Percentiles rank a stretch among this genome's conserved stretches.
phyloP scores from a whole-genome alignment of 495 filamentous ascomycete species.

The Neurospora tetrasperma region DNA sequence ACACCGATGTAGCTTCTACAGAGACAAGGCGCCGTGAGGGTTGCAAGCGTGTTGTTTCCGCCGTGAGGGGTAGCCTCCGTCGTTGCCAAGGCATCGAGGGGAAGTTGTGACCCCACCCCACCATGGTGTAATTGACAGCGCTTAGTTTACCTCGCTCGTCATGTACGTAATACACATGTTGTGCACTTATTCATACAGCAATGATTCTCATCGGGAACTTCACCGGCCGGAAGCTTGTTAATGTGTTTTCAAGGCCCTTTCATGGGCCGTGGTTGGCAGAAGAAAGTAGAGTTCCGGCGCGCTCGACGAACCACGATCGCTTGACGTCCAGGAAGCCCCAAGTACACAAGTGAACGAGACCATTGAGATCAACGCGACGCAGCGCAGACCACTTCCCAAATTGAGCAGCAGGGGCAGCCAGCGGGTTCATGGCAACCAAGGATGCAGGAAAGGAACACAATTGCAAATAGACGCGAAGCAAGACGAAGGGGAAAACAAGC shows the following conservation, averaged over 20 bases:
- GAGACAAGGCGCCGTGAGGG: neutral
- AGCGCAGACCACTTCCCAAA: neutral
- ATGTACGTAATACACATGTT: neutral
- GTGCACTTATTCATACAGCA: neutral
- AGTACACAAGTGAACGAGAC: neutral
- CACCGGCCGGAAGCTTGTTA: neutral
- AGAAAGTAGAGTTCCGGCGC: neutral
- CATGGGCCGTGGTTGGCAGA: neutral
- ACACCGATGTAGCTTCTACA: neutral
- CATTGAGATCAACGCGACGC: neutral
- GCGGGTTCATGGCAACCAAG: neutral
- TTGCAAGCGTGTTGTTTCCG: neutral
- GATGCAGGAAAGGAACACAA: neutral
- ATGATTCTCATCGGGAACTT: neutral
- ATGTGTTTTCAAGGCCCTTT: neutral
- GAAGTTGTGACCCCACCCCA: neutral
- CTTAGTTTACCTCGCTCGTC: neutral
- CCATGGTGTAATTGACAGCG: neutral
- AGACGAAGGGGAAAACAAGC: neutral
- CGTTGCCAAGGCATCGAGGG: neutral
- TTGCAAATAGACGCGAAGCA: neutral
- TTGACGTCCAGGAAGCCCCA: neutral
- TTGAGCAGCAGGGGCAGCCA: neutral
- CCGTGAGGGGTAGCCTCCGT: neutral
- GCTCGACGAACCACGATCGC: neutral